phyloP scores from a whole-genome alignment of 1,284 basidiomycete species.

The Cryptococcus amylolentus region DNA sequence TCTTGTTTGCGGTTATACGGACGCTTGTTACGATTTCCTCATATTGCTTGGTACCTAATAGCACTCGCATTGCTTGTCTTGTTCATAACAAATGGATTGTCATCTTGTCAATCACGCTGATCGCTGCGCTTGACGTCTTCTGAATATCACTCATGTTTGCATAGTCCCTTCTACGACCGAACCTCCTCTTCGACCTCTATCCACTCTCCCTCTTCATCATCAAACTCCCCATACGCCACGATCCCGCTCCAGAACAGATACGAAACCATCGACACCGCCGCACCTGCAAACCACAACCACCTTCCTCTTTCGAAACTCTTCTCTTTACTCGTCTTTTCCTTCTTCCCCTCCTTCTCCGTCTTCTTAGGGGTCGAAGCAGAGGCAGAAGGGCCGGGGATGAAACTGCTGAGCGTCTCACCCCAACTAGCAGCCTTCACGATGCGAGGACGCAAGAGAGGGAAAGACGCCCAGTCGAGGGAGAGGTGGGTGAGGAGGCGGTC shows the following conservation, averaged over 20 bases:
- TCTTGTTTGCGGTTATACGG: too few relatives aligned
- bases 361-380: not conserved
- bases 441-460: not conserved
- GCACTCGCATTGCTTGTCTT: too few relatives aligned
- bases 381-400: not conserved
- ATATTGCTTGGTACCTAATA: not conserved
- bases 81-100: not conserved
- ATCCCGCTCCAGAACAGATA: slow-evolving; percentile 41
- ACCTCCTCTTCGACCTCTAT: slow-evolving; percentile 7
- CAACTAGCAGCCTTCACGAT: not conserved
- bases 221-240: slow-evolving; percentile 29
- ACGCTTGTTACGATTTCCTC: not conserved
- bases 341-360: slow-evolving; percentile 15
- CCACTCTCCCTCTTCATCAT: slow-evolving; percentile 8
- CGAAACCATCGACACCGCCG: slow-evolving; percentile 29
- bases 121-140: too few relatives aligned
- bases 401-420: not conserved
- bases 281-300: slow-evolving; percentile 41
- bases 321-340: slow-evolving; percentile 21
- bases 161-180: not conserved
- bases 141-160: too few relatives aligned
- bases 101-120: not conserved
- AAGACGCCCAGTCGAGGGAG: slow-evolving; percentile 13
- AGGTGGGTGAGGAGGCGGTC: slow-evolving; percentile 26
- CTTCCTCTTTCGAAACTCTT: slow-evolving; percentile 33